These are phyloP conservation scores for Earliella scabrosa DNA, from an alignment of 1,284 basidiomycete genomes.

Conservation along the genomic window DNA sequence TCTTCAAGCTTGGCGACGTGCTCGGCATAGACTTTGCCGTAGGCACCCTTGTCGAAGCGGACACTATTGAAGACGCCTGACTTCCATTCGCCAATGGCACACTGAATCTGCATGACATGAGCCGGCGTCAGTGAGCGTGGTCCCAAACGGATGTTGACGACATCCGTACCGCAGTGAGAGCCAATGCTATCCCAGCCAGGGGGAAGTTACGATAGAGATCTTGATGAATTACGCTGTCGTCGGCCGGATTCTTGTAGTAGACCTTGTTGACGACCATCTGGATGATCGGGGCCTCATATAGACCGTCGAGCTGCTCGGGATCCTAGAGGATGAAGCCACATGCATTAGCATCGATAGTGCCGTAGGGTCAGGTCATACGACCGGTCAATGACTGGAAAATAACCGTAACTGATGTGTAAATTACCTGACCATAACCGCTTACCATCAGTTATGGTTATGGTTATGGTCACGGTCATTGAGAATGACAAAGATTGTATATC, in stretches of 20 bases:
- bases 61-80: not conserved
- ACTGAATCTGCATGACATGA: not conserved
- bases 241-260: not conserved
- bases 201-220: not conserved
- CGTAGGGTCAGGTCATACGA: too few relatives aligned
- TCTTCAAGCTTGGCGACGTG: too few relatives aligned
- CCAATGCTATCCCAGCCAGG: not conserved
- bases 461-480: too few relatives aligned
- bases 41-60: not conserved
- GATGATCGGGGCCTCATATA: not conserved
- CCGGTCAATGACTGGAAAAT: too few relatives aligned
- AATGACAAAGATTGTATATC: too few relatives aligned
- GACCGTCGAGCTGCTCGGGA: too few relatives aligned
- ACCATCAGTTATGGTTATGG: too few relatives aligned
- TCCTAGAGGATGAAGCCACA: not conserved
- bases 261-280: too few relatives aligned
- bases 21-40: not conserved
- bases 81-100: not conserved
- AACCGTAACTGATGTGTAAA: too few relatives aligned
- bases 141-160: too few relatives aligned
- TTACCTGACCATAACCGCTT: too few relatives aligned
- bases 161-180: not conserved
- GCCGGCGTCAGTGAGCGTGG: not conserved
- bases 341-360: not conserved
- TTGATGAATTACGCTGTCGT: not conserved